Conservation (phyloP, 208 protist genomes). For the Histomonas meleagridis region DNA sequence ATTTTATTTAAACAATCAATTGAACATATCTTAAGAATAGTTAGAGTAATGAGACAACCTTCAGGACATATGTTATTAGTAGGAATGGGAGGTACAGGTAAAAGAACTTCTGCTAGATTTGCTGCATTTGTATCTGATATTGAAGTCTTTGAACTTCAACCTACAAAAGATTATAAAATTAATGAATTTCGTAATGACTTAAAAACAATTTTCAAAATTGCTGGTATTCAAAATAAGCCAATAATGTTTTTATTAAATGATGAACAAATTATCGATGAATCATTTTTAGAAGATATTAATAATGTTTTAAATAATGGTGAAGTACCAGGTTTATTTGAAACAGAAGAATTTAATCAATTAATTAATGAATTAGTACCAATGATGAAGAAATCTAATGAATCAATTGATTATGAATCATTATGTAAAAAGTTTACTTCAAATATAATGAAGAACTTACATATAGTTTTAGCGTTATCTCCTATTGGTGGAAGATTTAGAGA, state of each 20-base stretch:
- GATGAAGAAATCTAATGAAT: constrained; percentile 71
- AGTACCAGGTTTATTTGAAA: constrained; percentile 56
- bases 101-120: constrained; percentile 74
- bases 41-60: constrained; percentile 78
- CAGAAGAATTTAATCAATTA: constrained; percentile 52
- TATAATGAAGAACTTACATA: constrained; percentile 71
- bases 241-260: constrained; percentile 84
- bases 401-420: not conserved
- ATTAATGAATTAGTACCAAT: constrained; percentile 41
- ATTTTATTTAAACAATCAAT: constrained; percentile 84
- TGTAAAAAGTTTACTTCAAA: constrained; percentile 41
- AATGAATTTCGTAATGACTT: constrained; percentile 83
- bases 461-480: constrained; percentile 85
- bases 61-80: constrained; percentile 78
- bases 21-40: constrained; percentile 80
- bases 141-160: constrained; percentile 71
- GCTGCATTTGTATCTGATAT: constrained; percentile 76
- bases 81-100: constrained; percentile 82
- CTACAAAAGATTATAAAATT: constrained; percentile 76
- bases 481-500: constrained; percentile 77
- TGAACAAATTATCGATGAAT: constrained; percentile 76
- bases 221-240: constrained; percentile 72
- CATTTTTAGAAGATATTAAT: constrained; percentile 88
- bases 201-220: constrained; percentile 66
- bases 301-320: constrained; percentile 81